Conservation (phyloP, 176 grass and related monocot species). For the Hordeum marinum region DNA sequence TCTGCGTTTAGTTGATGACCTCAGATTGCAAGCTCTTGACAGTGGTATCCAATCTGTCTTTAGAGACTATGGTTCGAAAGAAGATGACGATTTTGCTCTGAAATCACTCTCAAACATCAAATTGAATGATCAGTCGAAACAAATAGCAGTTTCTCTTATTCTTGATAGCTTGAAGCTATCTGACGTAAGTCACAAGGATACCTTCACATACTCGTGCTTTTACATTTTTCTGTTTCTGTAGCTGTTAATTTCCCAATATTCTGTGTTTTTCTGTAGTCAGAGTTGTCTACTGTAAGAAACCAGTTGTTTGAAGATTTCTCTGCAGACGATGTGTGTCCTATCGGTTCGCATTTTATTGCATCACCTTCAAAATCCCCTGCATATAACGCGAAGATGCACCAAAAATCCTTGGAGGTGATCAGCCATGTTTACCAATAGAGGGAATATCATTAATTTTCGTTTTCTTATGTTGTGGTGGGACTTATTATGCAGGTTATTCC, state of each 20-base stretch:
- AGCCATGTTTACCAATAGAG: slow-evolving; percentile 4
- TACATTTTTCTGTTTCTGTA: neutral
- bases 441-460: slow-evolving; percentile 2
- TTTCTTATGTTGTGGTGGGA: slow-evolving; percentile 26
- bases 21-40: slow-evolving; percentile 63
- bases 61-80: slow-evolving; percentile 67
- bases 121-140: slow-evolving; percentile 59
- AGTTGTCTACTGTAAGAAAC: slow-evolving; percentile 53
- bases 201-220: neutral
- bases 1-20: slow-evolving; percentile 81
- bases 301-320: slow-evolving; percentile 86
- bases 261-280: slow-evolving; percentile 43
- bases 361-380: slow-evolving; percentile 29
- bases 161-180: slow-evolving; percentile 57
- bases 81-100: slow-evolving; percentile 71
- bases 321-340: slow-evolving; percentile 54
- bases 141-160: slow-evolving; percentile 68
- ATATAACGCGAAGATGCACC: slow-evolving; percentile 33
- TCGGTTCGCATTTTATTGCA: slow-evolving; percentile 63
- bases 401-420: slow-evolving; percentile 58
- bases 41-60: slow-evolving; percentile 15
- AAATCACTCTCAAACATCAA: slow-evolving; percentile 62
- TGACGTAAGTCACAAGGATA: slow-evolving; percentile 43
- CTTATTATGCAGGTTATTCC: slow-evolving; percentile 60
- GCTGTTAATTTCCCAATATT: neutral